Conservation (phyloP, 2,329 filamentous ascomycete genomes). For the Xylaria sp. region DNA sequence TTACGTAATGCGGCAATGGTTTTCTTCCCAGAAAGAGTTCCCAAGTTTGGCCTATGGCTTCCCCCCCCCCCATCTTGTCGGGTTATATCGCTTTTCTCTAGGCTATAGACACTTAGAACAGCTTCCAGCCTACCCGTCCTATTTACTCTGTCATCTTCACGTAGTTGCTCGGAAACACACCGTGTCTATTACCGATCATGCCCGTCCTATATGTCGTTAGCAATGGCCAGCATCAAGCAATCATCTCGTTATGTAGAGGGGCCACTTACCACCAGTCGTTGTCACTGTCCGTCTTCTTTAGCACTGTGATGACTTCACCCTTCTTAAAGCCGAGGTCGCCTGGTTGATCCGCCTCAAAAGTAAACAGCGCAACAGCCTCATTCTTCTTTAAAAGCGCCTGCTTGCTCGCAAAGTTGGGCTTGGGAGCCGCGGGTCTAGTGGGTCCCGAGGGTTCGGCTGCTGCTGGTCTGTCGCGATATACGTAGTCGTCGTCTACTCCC, state of each 20-base stretch:
- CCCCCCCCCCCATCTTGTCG: no score
- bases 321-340: constrained; percentile 97
- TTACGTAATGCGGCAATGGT: not conserved
- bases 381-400: constrained; percentile 70
- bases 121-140: not conserved
- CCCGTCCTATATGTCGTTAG: constrained; percentile 73
- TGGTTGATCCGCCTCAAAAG: constrained; percentile 92
- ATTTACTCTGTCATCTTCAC: constrained; percentile 68
- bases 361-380: constrained; percentile 90
- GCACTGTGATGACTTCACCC: constrained; percentile 92
- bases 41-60: not conserved
- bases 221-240: not conserved
- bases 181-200: constrained; percentile 82
- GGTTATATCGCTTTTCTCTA: not conserved
- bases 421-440: constrained; percentile 84
- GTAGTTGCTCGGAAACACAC: constrained; percentile 91
- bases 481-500: constrained; percentile 59
- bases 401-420: constrained; percentile 80
- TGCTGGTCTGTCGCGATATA: constrained; percentile 49
- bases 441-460: constrained; percentile 69
- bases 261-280: constrained; percentile 89
- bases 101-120: no score
- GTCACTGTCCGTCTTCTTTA: constrained; percentile 93
- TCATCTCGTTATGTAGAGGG: not conserved
- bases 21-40: not conserved